These are phyloP conservation scores for Oryza nivara DNA, from an alignment of 176 grass and related monocot species.

Conservation along the genomic window DNA sequence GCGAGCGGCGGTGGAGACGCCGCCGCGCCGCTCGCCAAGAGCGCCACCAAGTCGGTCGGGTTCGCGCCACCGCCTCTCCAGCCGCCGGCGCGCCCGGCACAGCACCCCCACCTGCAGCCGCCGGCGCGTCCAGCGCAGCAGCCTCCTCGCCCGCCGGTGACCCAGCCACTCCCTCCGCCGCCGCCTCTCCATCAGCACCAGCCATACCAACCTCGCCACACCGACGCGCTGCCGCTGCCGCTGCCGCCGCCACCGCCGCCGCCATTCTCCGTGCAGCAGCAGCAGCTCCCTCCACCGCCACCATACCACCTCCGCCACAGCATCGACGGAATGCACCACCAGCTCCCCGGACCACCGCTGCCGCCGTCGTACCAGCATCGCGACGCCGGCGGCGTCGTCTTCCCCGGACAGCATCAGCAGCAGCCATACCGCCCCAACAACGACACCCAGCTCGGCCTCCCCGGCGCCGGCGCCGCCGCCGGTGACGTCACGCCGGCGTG, in stretches of 20 bases:
- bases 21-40: conserved; percentile 4
- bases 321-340: background rate
- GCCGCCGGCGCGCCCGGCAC: conserved; percentile 25
- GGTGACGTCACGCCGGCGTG: conserved; percentile 7
- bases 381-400: background rate
- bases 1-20: background rate
- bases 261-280: conserved; percentile 35
- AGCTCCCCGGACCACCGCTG: conserved; percentile 30
- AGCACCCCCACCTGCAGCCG: conserved; percentile 16
- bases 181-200: conserved; percentile 10
- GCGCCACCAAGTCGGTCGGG: conserved; percentile 24
- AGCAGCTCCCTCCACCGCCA: background rate
- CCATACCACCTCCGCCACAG: conserved; percentile 27
- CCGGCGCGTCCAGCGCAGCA: conserved; percentile 25
- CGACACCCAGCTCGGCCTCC: background rate
- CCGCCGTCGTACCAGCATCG: conserved; percentile 33
- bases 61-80: conserved; percentile 39
- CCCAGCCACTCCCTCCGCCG: conserved; percentile 38
- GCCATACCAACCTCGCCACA: conserved; percentile 29
- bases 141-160: conserved; percentile 1
- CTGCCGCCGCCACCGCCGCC: background rate
- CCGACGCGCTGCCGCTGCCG: background rate
- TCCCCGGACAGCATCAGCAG: conserved; percentile 19
- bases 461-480: too few species aligned
- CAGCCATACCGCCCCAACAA: background rate